These are phyloP conservation scores for Penicillium steckii DNA, from an alignment of 495 filamentous ascomycete genomes.

Conservation along the genomic window DNA sequence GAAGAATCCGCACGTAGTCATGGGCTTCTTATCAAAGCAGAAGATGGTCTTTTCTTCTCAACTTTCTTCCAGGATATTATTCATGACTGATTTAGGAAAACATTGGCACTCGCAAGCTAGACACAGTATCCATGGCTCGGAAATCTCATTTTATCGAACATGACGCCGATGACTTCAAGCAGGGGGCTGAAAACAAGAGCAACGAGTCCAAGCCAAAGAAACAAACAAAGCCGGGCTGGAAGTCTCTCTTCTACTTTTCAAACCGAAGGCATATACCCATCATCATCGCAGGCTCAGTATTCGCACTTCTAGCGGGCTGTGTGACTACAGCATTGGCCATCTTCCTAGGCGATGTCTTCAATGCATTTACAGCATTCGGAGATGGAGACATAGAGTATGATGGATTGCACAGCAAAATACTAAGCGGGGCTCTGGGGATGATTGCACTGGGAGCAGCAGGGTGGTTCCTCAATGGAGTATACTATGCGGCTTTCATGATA, in stretches of 20 bases:
- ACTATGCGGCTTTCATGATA: conserved; percentile 65
- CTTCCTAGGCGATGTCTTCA: conserved; percentile 74
- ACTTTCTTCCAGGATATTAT: no score
- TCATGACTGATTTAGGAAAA: no score
- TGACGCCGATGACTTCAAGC: neutral
- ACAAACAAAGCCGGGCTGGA: conserved; percentile 35
- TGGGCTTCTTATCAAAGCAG: neutral
- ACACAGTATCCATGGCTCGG: neutral
- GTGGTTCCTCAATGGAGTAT: conserved; percentile 64
- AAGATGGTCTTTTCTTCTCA: neutral
- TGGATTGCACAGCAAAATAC: conserved; percentile 54
- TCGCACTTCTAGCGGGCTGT: conserved; percentile 61
- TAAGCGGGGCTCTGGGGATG: conserved; percentile 57
- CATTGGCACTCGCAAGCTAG: no score
- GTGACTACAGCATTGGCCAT: conserved; percentile 64
- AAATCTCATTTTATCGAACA: neutral
- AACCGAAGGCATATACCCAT: conserved; percentile 56
- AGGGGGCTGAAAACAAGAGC: neutral
- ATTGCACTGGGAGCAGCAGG: conserved; percentile 56
- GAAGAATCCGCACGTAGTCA: neutral
- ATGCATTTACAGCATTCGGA: conserved; percentile 65
- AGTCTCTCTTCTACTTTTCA: conserved; percentile 71
- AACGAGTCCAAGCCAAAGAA: neutral
- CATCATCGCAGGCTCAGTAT: conserved; percentile 49
- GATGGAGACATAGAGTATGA: conserved; percentile 45